A percentile compares a stretch with the other conserved stretches of the same genome.
phyloP scores from a whole-genome alignment of 1,284 basidiomycete genomes.

The Cystobasidium sp. region DNA sequence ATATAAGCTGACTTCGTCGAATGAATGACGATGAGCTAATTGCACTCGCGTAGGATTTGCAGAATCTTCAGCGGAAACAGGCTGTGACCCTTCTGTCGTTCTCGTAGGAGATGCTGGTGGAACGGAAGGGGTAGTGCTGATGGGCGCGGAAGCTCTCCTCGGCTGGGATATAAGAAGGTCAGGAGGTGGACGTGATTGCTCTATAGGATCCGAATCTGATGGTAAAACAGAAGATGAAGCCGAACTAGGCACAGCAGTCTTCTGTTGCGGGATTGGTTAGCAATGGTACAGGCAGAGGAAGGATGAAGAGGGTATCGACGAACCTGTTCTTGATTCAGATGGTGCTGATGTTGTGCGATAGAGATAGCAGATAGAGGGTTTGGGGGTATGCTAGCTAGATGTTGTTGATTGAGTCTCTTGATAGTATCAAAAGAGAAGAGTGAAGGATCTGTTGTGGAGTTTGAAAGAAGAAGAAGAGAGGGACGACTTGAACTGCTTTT shows the following conservation, averaged over 20 bases:
- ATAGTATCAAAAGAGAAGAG: conserved; percentile 38
- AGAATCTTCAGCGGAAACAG: background rate
- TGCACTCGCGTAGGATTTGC: background rate
- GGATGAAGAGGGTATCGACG: background rate
- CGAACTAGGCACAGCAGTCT: background rate
- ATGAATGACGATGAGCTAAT: background rate
- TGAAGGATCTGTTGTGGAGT: conserved; percentile 32
- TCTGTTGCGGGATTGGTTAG: background rate
- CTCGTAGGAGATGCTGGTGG: background rate
- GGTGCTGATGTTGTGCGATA: conserved; percentile 6
- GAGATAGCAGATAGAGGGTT: conserved; percentile 25
- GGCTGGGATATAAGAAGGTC: background rate
- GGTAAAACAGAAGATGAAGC: background rate
- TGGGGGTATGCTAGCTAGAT: background rate
- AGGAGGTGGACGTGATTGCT: background rate
- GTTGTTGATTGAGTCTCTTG: conserved; percentile 19
- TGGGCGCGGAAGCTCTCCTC: conserved; percentile 8
- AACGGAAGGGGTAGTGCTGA: background rate
- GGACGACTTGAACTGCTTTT: background rate
- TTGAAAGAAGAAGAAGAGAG: conserved; percentile 8
- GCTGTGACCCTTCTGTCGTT: background rate
- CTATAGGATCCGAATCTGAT: background rate
- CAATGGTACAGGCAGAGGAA: background rate
- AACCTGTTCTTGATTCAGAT: background rate
- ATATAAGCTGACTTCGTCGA: conserved; percentile 9